Base-by-base conservation (phyloP, 768 basidiomycete species). In the Boletus subcaerulescens region DNA sequence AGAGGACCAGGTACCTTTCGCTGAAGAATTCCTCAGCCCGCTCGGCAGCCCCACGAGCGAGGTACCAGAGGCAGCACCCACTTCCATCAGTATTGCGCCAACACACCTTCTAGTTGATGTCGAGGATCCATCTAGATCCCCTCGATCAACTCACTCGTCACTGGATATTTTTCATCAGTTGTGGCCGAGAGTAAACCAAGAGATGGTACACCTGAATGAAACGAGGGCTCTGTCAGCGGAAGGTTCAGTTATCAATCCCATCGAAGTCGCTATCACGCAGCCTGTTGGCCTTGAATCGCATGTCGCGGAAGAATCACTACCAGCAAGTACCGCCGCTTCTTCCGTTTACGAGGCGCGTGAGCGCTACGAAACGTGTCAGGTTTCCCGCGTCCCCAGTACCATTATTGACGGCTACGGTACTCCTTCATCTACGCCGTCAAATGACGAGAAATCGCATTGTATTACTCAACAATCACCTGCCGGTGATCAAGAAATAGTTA, bases 151-250 rank as follows among this genome's bases (percentile, higher is more conserved):
- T 44, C 36, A 48, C 35, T 26, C 59, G 15, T 24, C 47, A 33
- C 39, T 56, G 50, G 66, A 71, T 49, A 48, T 62, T 45, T 50
- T 65, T 49, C 49, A 60, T 54, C 58, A 69, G 47, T 54, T 69
- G 50, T 75, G 74, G 74, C 73, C 72, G 8, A 71, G 62, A 53
- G 67, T 71, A 20, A 68, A 67, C 26, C 72, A 74, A 53, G 75
- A 76, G 58, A 69, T 75, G 57, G 63, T 63, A 47, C 70, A 74
- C 49, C 49, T 74, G 33, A 62, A 68, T 52, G 59, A 60, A 3
- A 42, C 44, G 31, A 60, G 61, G 42, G 53, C 22, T 32, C 14
- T 18, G 40, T 45, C 49, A 31, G 17, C 14, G 20, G 45, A 17
- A 14, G 36, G 41, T 29, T 8, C 32, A 8, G n/a, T 13, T 39